Conservation (phyloP, 2,329 filamentous ascomycete species). For the Ceratocystis ficicola region DNA sequence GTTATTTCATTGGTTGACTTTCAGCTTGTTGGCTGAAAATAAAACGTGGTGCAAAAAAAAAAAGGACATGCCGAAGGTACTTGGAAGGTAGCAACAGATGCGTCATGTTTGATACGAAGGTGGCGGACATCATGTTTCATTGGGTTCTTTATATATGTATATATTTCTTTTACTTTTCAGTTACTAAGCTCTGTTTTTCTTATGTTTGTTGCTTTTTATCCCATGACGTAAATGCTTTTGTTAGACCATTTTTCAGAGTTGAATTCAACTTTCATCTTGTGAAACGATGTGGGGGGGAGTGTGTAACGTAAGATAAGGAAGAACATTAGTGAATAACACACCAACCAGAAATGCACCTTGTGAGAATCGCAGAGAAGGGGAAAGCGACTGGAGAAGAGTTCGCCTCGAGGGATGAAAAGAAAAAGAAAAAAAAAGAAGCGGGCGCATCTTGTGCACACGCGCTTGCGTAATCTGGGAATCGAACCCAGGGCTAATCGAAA, state of each 20-base stretch:
- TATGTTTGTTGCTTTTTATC: neutral
- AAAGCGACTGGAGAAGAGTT: neutral
- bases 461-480: slow-evolving; percentile 8
- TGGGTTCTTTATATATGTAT: neutral
- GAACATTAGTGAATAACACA: neutral
- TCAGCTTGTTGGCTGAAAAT: too few species aligned
- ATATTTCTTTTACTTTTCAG: neutral
- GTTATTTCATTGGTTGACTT: too few species aligned
- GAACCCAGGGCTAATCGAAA: slow-evolving; percentile 12
- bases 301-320: neutral
- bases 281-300: neutral
- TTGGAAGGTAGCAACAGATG: too few species aligned
- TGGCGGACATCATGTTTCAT: neutral
- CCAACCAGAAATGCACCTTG: too few species aligned
- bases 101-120: too few species aligned
- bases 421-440: neutral
- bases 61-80: too few species aligned
- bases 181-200: neutral
- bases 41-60: too few species aligned
- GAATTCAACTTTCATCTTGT: neutral
- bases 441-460: neutral
- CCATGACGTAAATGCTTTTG: slow-evolving; percentile 12
- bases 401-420: neutral
- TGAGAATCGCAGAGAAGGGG: too few species aligned
- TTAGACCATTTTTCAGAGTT: neutral